Percentiles rank a stretch among this genome's conserved stretches.
Evolutionary conservation across 164 flowering plant genomes (phyloP).

Genomic region (Houttuynia cordata): DNA sequence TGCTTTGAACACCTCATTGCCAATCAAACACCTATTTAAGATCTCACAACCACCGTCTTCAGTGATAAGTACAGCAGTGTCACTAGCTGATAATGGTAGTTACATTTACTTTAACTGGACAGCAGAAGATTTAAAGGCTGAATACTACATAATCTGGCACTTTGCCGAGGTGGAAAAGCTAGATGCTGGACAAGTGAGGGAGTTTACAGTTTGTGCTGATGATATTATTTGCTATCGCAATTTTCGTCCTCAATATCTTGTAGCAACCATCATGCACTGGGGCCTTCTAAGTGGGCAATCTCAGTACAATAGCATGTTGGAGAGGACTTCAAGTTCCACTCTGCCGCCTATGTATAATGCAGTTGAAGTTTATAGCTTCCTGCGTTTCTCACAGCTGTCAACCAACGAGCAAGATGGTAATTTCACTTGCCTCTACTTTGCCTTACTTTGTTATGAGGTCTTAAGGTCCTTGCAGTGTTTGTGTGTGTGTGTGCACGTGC

Average conservation of each 20-base stretch:
- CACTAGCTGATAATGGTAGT: neutral
- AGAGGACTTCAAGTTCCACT: neutral
- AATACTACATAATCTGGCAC: neutral
- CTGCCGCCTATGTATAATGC: neutral
- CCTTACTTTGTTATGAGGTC: too few relatives aligned
- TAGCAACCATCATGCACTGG: neutral
- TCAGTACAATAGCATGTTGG: neutral
- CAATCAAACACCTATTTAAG: neutral
- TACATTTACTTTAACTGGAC: neutral
- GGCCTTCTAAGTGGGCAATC: neutral
- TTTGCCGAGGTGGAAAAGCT: neutral
- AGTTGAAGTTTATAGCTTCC: neutral
- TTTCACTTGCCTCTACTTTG: too few relatives aligned
- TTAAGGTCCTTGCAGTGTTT: too few relatives aligned
- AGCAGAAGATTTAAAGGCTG: neutral
- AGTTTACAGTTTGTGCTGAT: neutral
- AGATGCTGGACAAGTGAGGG: neutral
- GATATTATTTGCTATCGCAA: neutral
- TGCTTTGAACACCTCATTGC: neutral
- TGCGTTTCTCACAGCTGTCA: neutral
- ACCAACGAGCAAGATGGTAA: neutral
- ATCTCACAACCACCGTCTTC: neutral
- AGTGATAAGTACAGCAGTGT: neutral
- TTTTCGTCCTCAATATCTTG: neutral
- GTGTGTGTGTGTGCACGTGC: too few relatives aligned